Evolutionary conservation across 306 rosid species (phyloP).

Genomic region (Cicer yamashitae): DNA sequence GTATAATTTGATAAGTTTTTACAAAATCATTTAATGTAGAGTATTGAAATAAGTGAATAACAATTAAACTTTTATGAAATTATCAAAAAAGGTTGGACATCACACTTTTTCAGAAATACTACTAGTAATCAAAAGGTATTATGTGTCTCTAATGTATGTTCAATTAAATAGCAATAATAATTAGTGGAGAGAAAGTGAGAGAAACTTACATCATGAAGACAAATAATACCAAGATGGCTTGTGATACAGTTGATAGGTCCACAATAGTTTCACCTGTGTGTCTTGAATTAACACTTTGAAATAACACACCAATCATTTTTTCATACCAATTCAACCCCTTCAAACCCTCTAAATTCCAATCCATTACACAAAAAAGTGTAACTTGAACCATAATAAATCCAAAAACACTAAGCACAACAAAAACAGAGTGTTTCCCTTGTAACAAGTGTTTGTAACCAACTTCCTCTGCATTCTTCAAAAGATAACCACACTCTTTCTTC

Average conservation of each 20-base stretch:
- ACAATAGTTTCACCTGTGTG: constrained; percentile 63
- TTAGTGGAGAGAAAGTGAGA: constrained; percentile 1
- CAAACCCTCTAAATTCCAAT: constrained; percentile 58
- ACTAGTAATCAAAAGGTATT: too few relatives aligned
- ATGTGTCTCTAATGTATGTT: too few relatives aligned
- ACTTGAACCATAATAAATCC: constrained; percentile 57
- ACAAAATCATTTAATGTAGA: too few relatives aligned
- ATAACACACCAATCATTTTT: constrained; percentile 52
- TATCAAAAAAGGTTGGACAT: too few relatives aligned
- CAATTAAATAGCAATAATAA: not conserved
- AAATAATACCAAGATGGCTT: constrained; percentile 61
- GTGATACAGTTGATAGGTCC: constrained; percentile 55
- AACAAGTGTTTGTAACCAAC: constrained; percentile 58
- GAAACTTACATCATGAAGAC: constrained; percentile 70
- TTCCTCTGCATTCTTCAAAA: constrained; percentile 43
- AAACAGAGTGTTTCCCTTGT: constrained; percentile 38
- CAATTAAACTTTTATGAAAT: too few relatives aligned
- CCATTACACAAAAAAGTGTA: constrained; percentile 46
- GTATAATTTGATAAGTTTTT: too few relatives aligned
- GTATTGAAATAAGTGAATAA: too few relatives aligned
- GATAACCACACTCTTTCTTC: constrained; percentile 44
- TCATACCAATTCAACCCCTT: constrained; percentile 50
- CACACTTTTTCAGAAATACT: too few relatives aligned
- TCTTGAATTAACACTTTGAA: constrained; percentile 63
- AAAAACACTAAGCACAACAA: constrained; percentile 52